These are phyloP conservation scores for Stagonosporopsis chrysanthemi DNA, from an alignment of 2,329 filamentous ascomycete species.

Conservation along the genomic window DNA sequence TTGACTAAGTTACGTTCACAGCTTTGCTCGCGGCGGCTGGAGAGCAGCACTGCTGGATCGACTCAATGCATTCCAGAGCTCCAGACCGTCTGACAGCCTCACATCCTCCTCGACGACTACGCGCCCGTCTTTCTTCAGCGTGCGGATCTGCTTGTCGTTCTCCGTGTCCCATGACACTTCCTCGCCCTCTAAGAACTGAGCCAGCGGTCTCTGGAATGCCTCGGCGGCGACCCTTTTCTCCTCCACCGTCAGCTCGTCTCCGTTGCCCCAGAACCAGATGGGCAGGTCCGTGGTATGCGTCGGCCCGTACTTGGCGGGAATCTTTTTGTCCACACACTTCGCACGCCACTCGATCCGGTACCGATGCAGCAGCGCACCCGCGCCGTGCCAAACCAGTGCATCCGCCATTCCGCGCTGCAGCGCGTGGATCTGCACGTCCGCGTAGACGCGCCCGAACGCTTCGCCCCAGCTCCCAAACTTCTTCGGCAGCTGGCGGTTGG, in stretches of 20 bases:
- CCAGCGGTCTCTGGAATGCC: conserved; percentile 50
- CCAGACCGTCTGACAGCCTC: conserved; percentile 56
- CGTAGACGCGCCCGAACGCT: conserved; percentile 63
- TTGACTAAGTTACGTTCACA: background rate
- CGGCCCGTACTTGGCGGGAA: conserved; percentile 60
- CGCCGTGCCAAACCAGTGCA: conserved; percentile 53
- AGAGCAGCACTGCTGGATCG: conserved; percentile 21
- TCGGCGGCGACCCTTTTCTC: conserved; percentile 55
- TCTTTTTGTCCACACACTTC: conserved; percentile 52
- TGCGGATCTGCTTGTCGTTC: conserved; percentile 51
- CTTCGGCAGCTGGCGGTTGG: conserved; percentile 47
- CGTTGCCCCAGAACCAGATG: conserved; percentile 66
- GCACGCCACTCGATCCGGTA: conserved; percentile 65
- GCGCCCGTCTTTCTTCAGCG: conserved; percentile 55
- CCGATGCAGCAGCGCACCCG: conserved; percentile 57
- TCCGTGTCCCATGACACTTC: conserved; percentile 51
- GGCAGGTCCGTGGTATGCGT: conserved; percentile 63
- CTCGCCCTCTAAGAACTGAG: conserved; percentile 52
- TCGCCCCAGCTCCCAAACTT: conserved; percentile 57
- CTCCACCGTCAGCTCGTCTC: conserved; percentile 47
- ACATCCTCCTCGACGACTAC: conserved; percentile 58
- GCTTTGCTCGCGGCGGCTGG: conserved; percentile 2
- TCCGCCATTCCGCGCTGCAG: conserved; percentile 61
- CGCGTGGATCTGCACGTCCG: conserved; percentile 63
- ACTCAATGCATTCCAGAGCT: conserved; percentile 56